Base-by-base conservation (phyloP, 352 stramenopile genomes). In the Pythium angustatum region DNA sequence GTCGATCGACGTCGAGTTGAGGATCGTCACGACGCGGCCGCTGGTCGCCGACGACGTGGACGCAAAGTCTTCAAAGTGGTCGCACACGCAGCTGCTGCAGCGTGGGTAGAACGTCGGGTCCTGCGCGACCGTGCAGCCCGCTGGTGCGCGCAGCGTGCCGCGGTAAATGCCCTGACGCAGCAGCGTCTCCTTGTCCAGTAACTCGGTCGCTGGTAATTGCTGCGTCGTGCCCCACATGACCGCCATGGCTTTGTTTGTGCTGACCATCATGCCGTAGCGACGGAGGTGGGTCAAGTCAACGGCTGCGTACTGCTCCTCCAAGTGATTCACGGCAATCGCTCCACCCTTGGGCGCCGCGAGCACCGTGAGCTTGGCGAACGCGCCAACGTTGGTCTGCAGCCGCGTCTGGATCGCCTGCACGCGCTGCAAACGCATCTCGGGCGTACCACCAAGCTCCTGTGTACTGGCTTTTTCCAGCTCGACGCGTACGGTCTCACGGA, bases 151-250 rank as follows among this genome's bases (percentile, higher is more conserved):
- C 17, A 60, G 24, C 6, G 36, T 56, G 45, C 57, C 57, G 34
- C 57, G 57, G 38, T 64, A 64, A 24, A 64, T 64, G 17, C 57
- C 57, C 26, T 64, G 57, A 7, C 57, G 57, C 31, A 64, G 28
- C 33, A 64, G 57, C 45, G n/a, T 47, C 10, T 57, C 33, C 28
- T 64, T 55, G 47, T 64, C 47, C 2, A 64, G 36, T 0, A 26
- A 10, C 40, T 60, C 53, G 5, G 6, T 51, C 27, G 26, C 38
- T 17, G 53, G 53, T 1, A 60, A 40, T 26, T 60, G 53, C 36
- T n/a, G 36, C 12, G 53, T 60, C 24, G 24, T 60, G 36, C 53
- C 53, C 53, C 53, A 60, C 7, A 60, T 19, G 4, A 60, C 27
- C 6, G 53, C 53, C 22, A 60, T 51, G 24, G 27, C 38, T n/a